Evolutionary conservation across 805 yeast species (phyloP).

Genomic region (Wickerhamiella parazyma): DNA sequence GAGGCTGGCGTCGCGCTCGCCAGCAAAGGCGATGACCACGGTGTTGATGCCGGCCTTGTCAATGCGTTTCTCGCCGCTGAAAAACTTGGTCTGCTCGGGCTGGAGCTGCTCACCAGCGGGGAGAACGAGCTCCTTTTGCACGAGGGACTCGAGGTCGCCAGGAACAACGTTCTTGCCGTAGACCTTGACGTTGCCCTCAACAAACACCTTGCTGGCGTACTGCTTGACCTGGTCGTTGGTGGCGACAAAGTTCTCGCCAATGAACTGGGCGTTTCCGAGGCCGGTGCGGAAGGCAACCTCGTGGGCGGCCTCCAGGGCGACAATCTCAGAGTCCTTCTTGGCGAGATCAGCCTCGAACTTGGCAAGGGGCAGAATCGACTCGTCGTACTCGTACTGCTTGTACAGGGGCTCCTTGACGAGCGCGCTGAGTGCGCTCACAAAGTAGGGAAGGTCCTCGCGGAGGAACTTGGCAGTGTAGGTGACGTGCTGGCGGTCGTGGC

Average conservation of each 20-base stretch:
- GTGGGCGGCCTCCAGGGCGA: conserved; percentile 68
- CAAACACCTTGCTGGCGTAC: conserved; percentile 56
- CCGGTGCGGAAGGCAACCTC: conserved; percentile 74
- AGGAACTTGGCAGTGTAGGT: conserved; percentile 70
- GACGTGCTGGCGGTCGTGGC: conserved; percentile 72
- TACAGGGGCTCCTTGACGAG: conserved; percentile 51
- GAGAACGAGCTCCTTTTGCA: conserved; percentile 48
- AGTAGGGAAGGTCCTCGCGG: conserved; percentile 81
- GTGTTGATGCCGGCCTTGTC: conserved; percentile 47
- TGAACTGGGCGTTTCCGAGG: conserved; percentile 70
- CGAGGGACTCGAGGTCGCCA: conserved; percentile 54
- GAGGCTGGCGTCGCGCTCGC: conserved; percentile 46
- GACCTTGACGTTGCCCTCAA: conserved; percentile 56
- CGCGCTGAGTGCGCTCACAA: conserved; percentile 70
- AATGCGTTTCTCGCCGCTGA: conserved; percentile 49
- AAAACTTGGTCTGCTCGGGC: conserved; percentile 31
- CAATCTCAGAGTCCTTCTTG: conserved; percentile 40
- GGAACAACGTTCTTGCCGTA: conserved; percentile 61
- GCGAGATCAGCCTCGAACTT: conserved; percentile 40
- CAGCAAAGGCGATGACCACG: conserved; percentile 73
- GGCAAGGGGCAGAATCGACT: conserved; percentile 71
- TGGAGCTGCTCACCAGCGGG: conserved; percentile 45
- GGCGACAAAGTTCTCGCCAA: conserved; percentile 48
- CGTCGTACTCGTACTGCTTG: conserved; percentile 73
- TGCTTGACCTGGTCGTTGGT: conserved; percentile 49